A percentile compares a stretch with the other conserved stretches of the same genome.
Evolutionary conservation across 352 stramenopile genomes (phyloP).

Genomic region (Phytophthora fragariae): DNA sequence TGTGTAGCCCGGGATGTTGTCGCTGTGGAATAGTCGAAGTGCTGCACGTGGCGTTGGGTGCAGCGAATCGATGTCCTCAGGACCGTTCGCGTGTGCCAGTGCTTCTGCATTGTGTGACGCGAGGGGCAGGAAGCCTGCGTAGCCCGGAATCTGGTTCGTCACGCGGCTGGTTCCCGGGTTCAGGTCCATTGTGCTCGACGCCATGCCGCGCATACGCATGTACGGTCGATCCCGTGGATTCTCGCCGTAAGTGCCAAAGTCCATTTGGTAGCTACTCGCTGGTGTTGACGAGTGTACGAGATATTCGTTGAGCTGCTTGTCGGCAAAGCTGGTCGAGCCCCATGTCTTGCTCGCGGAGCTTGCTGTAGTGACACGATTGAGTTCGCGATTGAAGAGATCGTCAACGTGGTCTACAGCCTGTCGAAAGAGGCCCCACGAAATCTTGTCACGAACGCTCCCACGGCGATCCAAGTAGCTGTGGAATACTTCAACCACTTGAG

Average conservation of each 20-base stretch:
- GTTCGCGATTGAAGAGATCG: constrained; percentile 48
- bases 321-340: constrained; percentile 26
- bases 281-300: constrained; percentile 69
- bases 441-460: constrained; percentile 44
- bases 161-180: constrained; percentile 71
- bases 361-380: constrained; percentile 31
- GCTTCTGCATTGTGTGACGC: constrained; percentile 69
- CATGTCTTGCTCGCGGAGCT: constrained; percentile 22
- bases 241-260: constrained; percentile 76
- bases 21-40: constrained; percentile 79
- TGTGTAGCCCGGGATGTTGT: constrained; percentile 87
- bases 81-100: constrained; percentile 61
- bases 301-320: constrained; percentile 32
- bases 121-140: constrained; percentile 73
- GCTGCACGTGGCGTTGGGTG: constrained; percentile 48
- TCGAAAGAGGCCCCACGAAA: constrained; percentile 63
- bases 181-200: constrained; percentile 78
- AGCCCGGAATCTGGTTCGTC: constrained; percentile 86
- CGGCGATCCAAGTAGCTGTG: constrained; percentile 56
- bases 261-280: constrained; percentile 73
- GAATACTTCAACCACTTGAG: constrained; percentile 55
- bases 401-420: constrained; percentile 51
- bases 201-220: constrained; percentile 81
- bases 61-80: constrained; percentile 28
- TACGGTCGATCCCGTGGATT: constrained; percentile 72